Conservation (phyloP, 2,329 filamentous ascomycete species). For the Teratosphaeria zuluensis region DNA sequence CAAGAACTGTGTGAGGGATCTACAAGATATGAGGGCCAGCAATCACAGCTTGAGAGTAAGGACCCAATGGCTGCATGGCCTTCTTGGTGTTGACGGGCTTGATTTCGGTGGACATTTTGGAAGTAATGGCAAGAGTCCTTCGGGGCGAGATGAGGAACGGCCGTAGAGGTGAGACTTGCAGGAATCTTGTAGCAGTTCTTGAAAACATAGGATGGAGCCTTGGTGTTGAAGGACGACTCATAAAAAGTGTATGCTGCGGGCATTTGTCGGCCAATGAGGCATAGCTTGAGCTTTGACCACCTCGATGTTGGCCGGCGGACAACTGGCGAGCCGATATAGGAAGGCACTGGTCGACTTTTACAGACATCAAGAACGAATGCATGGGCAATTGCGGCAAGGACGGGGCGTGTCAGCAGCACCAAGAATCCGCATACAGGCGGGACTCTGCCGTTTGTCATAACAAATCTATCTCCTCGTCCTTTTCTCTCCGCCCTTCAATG, state of each 20-base stretch:
- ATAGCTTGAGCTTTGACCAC: background rate
- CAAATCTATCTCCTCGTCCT: slow-evolving; percentile 6
- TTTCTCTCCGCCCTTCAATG: slow-evolving; percentile 4
- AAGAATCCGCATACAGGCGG: background rate
- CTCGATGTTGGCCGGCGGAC: background rate
- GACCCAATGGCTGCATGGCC: slow-evolving; percentile 7
- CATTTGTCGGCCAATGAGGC: background rate
- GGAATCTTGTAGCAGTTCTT: background rate
- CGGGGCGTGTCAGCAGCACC: background rate
- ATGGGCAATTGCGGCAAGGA: background rate
- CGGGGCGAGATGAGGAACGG: background rate
- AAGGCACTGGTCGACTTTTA: background rate
- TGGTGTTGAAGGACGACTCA: background rate
- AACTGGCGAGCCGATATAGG: background rate
- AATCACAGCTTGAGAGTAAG: slow-evolving; percentile 50
- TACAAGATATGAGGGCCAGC: slow-evolving; percentile 56
- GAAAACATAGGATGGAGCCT: background rate
- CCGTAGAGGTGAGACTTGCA: background rate
- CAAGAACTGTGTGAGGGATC: slow-evolving; percentile 2
- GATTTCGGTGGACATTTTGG: slow-evolving; percentile 5
- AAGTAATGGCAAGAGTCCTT: background rate
- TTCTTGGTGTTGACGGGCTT: slow-evolving; percentile 10
- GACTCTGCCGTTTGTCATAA: slow-evolving; percentile 1
- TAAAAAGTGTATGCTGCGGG: background rate
- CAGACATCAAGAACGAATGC: background rate